Evolutionary conservation across 768 basidiomycete species (phyloP).

Genomic region (Lenzites betulinus): DNA sequence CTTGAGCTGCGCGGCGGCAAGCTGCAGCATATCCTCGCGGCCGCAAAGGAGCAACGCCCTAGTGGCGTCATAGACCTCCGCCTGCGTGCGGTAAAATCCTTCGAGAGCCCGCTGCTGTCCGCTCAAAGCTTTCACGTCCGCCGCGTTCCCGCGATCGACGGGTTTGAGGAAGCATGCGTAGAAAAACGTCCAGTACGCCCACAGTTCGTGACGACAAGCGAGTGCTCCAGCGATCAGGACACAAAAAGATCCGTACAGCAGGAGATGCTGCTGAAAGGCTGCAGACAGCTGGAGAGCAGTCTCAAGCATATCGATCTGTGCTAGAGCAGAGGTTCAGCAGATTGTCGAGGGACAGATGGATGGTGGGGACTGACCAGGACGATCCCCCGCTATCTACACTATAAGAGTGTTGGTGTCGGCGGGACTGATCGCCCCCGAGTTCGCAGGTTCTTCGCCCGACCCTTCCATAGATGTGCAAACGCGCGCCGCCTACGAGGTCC

Average conservation of each 20-base stretch:
- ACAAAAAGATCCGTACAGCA: slow-evolving; percentile 4
- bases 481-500: neutral
- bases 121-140: slow-evolving; percentile 7
- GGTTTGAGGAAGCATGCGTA: slow-evolving; percentile 24
- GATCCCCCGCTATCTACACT: slow-evolving; percentile 12
- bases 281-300: neutral
- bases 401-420: slow-evolving; percentile 13
- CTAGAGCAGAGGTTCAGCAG: neutral
- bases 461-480: slow-evolving; percentile 12
- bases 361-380: neutral
- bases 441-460: slow-evolving; percentile 6
- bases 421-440: neutral
- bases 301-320: neutral
- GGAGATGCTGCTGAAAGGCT: neutral
- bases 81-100: slow-evolving; percentile 67
- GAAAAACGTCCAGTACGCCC: slow-evolving; percentile 18
- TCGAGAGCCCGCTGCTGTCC: slow-evolving; percentile 29
- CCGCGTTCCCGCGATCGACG: slow-evolving; percentile 8
- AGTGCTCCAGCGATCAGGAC: neutral
- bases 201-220: slow-evolving; percentile 1
- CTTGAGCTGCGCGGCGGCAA: slow-evolving; percentile 62
- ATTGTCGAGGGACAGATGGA: neutral
- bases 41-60: slow-evolving; percentile 63
- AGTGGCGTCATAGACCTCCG: slow-evolving; percentile 72
- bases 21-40: slow-evolving; percentile 67